Evolutionary conservation across 2,329 filamentous ascomycete genomes (phyloP).

Genomic region (Drechslerella coelobrocha): DNA sequence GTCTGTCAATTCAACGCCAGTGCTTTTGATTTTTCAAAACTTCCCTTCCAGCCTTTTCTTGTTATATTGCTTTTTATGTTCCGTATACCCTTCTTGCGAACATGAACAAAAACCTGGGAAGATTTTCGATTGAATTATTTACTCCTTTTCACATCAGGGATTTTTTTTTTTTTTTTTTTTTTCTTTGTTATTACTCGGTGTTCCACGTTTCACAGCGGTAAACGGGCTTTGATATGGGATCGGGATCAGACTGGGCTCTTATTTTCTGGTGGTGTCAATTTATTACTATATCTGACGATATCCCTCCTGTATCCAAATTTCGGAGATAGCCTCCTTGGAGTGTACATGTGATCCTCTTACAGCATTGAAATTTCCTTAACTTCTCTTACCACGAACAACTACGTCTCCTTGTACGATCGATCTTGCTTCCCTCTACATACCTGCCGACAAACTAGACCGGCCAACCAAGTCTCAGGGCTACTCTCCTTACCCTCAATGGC

Average conservation of each 20-base stretch:
- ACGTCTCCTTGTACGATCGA: slow-evolving; percentile 24
- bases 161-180: slow-evolving; percentile 40
- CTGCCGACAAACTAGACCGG: slow-evolving; percentile 35
- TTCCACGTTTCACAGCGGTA: slow-evolving; percentile 50
- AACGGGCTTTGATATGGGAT: slow-evolving; percentile 36
- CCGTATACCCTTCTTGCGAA: slow-evolving; percentile 48
- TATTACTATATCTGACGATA: slow-evolving; percentile 32
- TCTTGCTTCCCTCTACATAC: slow-evolving; percentile 21
- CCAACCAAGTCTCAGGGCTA: slow-evolving; percentile 44
- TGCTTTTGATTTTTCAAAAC: slow-evolving; percentile 27
- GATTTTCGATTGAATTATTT: slow-evolving; percentile 32
- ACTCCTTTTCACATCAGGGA: slow-evolving; percentile 37
- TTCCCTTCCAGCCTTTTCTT: slow-evolving; percentile 13
- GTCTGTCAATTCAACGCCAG: slow-evolving; percentile 18
- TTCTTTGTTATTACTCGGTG: slow-evolving; percentile 24
- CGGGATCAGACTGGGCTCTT: slow-evolving; percentile 47
- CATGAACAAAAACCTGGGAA: slow-evolving; percentile 34
- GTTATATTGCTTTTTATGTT: slow-evolving; percentile 17
- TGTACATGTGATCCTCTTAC: slow-evolving; percentile 42
- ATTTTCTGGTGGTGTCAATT: slow-evolving; percentile 47
- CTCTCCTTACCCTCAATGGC: slow-evolving; percentile 14
- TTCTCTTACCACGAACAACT: slow-evolving; percentile 23
- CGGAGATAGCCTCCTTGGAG: slow-evolving; percentile 38
- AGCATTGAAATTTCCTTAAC: slow-evolving; percentile 25
- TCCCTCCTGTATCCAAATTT: slow-evolving; percentile 45